Conservation (phyloP, 2,329 filamentous ascomycete species). For the Stenocarpella maydis region DNA sequence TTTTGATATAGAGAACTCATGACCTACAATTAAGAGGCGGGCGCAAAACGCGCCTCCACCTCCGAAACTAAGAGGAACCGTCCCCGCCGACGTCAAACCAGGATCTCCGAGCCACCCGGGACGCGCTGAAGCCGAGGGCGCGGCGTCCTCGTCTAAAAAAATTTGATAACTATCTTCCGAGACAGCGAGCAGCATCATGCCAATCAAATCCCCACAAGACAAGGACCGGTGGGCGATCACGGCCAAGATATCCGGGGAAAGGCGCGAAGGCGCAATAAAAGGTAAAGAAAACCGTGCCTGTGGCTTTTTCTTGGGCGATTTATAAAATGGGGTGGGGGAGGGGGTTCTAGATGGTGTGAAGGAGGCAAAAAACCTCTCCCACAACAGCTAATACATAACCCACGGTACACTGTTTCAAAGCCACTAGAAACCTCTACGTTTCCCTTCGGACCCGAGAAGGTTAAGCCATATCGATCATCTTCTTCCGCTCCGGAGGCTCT, state of each 20-base stretch:
- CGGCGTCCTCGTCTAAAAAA: not conserved
- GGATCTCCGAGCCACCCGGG: constrained; percentile 20
- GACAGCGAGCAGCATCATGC: not conserved
- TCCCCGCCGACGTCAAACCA: constrained; percentile 8
- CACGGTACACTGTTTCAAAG: too few relatives aligned
- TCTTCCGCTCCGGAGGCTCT: constrained; percentile 20
- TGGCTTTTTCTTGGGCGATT: too few relatives aligned
- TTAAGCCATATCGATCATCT: not conserved
- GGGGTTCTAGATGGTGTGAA: too few relatives aligned
- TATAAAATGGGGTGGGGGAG: too few relatives aligned
- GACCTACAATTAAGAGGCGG: not conserved
- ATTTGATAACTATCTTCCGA: not conserved
- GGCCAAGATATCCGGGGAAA: not conserved
- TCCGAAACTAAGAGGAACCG: too few relatives aligned
- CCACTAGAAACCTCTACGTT: too few relatives aligned
- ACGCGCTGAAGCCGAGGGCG: not conserved
- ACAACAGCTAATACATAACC: too few relatives aligned
- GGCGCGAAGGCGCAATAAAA: too few relatives aligned
- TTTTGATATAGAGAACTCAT: not conserved
- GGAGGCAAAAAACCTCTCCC: not conserved
- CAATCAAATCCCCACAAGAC: not conserved
- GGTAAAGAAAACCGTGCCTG: too few relatives aligned
- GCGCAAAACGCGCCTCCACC: not conserved
- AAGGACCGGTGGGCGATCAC: not conserved
- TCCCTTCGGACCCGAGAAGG: not conserved